phyloP scores from a whole-genome alignment of 768 basidiomycete species.

The Dacryopinax spathularia region DNA sequence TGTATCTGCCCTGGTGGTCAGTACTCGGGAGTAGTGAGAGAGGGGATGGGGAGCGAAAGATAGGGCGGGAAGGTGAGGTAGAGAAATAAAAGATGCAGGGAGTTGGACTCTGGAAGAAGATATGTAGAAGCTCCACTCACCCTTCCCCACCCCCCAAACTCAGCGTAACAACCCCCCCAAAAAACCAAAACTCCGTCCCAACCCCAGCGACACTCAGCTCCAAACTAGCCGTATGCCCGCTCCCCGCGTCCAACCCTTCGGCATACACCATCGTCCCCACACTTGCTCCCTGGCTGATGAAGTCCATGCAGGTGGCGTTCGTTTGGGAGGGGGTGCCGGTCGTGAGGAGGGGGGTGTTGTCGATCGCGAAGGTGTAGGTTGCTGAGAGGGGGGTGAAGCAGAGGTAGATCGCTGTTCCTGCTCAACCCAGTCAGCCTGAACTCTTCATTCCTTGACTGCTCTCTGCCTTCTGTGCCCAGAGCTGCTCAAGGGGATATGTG shows the following conservation, averaged over 20 bases:
- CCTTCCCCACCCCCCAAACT: background rate
- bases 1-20: background rate
- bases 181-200: background rate
- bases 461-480: too few species aligned
- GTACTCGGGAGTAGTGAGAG: background rate
- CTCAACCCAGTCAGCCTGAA: too few species aligned
- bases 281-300: background rate
- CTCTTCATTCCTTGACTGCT: too few species aligned
- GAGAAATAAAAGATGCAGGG: too few species aligned
- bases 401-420: constrained; percentile 1
- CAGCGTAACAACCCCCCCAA: background rate
- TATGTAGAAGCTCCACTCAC: too few species aligned
- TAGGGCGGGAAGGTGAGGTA: too few species aligned
- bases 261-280: background rate
- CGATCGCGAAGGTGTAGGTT: background rate
- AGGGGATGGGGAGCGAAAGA: background rate
- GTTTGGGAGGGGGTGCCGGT: background rate
- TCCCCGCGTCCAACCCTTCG: background rate
- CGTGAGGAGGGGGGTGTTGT: background rate
- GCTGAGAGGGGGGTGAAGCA: background rate
- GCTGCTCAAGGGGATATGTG: too few species aligned
- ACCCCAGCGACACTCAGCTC: background rate
- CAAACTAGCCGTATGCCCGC: background rate
- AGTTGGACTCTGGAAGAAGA: too few species aligned
- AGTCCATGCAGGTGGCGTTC: background rate